phyloP scores from a whole-genome alignment of 257 asterid genomes.

The Solanum bukasovii region DNA sequence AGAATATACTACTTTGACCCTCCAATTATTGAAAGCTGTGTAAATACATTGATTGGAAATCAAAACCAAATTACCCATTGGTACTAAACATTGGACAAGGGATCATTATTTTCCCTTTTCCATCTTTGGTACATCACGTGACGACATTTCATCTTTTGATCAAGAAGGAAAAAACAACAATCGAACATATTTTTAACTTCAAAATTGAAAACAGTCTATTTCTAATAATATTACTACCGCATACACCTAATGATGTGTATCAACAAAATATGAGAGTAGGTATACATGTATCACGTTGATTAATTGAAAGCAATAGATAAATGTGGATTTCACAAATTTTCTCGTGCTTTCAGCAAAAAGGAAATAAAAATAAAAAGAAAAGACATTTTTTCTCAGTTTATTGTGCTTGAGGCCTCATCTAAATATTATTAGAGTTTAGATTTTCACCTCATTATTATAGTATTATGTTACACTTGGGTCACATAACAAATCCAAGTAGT shows the following conservation, averaged over 20 bases:
- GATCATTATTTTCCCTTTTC: not conserved
- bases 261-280: no score
- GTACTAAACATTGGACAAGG: not conserved
- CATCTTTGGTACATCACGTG: not conserved
- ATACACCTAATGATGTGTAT: not conserved
- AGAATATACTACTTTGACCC: not conserved
- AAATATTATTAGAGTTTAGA: not conserved
- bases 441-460: no score
- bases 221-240: not conserved
- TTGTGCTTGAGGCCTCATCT: not conserved
- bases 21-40: not conserved
- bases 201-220: not conserved
- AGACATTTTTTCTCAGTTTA: not conserved
- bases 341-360: not conserved
- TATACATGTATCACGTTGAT: no score
- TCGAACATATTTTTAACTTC: not conserved
- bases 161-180: no score
- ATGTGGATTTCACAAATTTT: not conserved
- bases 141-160: not conserved
- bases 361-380: not conserved
- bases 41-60: no score
- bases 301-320: not conserved
- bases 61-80: not conserved
- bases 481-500: not conserved
- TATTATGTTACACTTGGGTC: not conserved